Evolutionary conservation across 306 rosid genomes (phyloP), one percentile per base, ranked within the genome.

Genomic region (Sicyos baderoa): DNA sequence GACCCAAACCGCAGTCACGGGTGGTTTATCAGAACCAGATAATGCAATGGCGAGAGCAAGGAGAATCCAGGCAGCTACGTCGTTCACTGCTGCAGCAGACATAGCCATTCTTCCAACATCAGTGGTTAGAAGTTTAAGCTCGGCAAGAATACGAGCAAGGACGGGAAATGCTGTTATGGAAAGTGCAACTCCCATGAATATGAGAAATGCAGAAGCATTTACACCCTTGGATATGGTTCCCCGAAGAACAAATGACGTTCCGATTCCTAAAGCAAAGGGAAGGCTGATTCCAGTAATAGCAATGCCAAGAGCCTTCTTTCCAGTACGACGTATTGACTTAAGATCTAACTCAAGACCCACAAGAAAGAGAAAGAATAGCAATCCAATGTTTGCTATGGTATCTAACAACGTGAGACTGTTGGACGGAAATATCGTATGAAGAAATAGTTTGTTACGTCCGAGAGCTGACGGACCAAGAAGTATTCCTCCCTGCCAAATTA

Each of bases 81-180:
- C 97, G 25, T 91, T 91, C 32, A 91, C 85, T 66, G 97, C 97
- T 29, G 97, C 97, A 42, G 96, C 97, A 10, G 97, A 87, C 96
- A 91, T 89, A 19, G 97, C 97, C 76, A 83, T 72, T 77, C 83
- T 73, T 4, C 97, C 97, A 59, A 87, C 75, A 55, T 80, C 79
- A 48, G 96, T 89, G n/a, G 97, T 91, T 63, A 91, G 75, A 53
- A 91, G 96, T 79, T 85, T 91, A 68, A 91, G 79, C 86, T 91
- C 97, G 0, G 97, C 96, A 56, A 89, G 77, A 73, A 91, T 87
- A 74, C 96, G 96, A 32, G 96, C 96, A 25, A 92, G 76, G 18
- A 92, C 96, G 3, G 96, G 96, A 76, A 92, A 92, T 29, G 97
- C 95, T 2, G 96, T 92, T 23, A 92, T 89, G 16, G 96, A 92